Evolutionary conservation across 2,329 filamentous ascomycete species (phyloP), one percentile per base, ranked within the genome.

Genomic region (Pezicula carpinea): DNA sequence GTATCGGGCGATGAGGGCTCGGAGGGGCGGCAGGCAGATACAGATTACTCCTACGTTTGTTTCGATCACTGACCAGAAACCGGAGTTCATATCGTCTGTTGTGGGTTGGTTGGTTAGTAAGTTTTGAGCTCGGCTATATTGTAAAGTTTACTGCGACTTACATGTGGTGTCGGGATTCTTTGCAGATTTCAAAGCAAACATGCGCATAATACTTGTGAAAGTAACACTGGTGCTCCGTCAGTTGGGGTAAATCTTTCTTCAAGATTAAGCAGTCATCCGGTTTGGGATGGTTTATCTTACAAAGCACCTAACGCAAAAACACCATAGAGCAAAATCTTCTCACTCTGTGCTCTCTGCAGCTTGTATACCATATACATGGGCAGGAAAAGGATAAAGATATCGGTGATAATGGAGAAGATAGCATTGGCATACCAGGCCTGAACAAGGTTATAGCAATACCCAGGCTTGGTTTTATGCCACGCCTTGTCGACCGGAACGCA

Each of bases 301-400:
- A 63, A 69, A 58, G 33, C 53, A 23, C 53, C 69, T 49, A 64
- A 52, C 15, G 62, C 66, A 61, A 65, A 66, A 45, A 61, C 65
- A 48, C 35, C 59, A 55, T 57, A 66, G 22, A 83, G 67, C 1
- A 74, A 76, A 13, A 76, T 58, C 44, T 79, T 77, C 47, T 77
- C 50, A 22, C 47, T 31, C 34, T 17, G 44, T 18, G 44, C 40
- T 26, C 50, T 47, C 38, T 52, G 50, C 33, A 52, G 31, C 31
- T 50, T 52, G 23, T 52, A 50, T 6, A 52, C 47, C 50, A 52
- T 50, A 34, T 51, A 45, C 42, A 53, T 48, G 1, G 51, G 51
- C 41, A 53, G 23, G 31, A 51, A 39, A 22, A 53, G 23, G 19
- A 51, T 53, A 21, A 48, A 11, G 7, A 53, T 26, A 42, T 53